Base-by-base conservation (phyloP, 345 rosid species). In the Sonneratia caseolaris region DNA sequence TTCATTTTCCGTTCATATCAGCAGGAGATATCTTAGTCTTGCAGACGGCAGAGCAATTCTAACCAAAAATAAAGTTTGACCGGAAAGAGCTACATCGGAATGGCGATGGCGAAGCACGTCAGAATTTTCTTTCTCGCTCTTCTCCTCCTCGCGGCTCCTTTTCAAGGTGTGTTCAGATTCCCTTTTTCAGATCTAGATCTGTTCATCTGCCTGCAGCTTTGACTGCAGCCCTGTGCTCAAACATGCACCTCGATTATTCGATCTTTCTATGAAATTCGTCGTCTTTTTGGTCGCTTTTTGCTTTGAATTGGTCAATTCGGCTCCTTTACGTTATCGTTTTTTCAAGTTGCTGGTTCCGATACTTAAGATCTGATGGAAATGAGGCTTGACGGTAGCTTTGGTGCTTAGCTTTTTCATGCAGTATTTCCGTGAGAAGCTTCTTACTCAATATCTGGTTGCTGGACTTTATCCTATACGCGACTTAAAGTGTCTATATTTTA, bases 111-210 rank as follows among this genome's bases (percentile, higher is more conserved):
- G 55, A 68, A 68, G 55, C 8, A 22, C 70, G 16, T 68, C 37
- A 19, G 70, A 32, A 56, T 19, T 68, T 68, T 68, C 70, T 48
- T 43, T 37, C 70, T 68, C 70, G 70, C 70, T 19, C 37, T 68
- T 9, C 70, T 68, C 56, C 70, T 68, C 53, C 36, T 68, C 53
- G 18, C 43, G 36, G 55, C 70, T 5, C 22, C 55, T 36, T 35
- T 68, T 32, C 48, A 68, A 68, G 70, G 70, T 68, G 35, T 22
- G 70, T 22, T 45, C n/a, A 19, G 27, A 9, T 68, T 38, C 37
- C 56, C 49, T 3, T 37, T 38, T 48, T 45, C 37, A 68, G 70
- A 68, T 68, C 70, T 68, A 22, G 18, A 40, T 42, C 55, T 15
- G 37, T 42, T 45, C 56, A 42, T 68, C 70, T 43, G 16, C 48